phyloP scores from a whole-genome alignment of 208 protist genomes.

The Acanthamoeba polyphaga region DNA sequence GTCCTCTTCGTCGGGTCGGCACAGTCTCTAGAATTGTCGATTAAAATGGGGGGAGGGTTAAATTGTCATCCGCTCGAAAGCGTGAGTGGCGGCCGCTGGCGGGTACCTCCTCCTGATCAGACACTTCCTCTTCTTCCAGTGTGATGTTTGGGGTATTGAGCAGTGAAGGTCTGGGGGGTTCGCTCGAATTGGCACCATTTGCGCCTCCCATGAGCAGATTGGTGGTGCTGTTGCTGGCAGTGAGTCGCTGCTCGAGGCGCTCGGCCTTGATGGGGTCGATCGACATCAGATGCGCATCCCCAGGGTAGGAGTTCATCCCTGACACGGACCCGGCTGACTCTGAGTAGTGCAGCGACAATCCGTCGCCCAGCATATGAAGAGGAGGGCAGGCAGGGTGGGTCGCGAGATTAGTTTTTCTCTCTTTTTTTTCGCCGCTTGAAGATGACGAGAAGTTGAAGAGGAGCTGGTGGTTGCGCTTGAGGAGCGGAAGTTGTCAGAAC shows the following conservation, averaged over 20 bases:
- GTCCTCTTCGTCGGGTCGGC: not conserved
- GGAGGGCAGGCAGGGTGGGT: not conserved
- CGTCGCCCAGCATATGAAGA: constrained; percentile 8
- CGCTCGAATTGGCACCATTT: not conserved
- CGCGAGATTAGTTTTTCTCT: not conserved
- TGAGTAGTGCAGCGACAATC: constrained; percentile 50
- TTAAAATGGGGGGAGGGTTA: not conserved
- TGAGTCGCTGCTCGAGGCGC: constrained; percentile 57
- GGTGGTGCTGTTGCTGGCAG: constrained; percentile 28
- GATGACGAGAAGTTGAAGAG: too few species aligned
- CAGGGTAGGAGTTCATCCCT: constrained; percentile 19
- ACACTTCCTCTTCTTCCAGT: not conserved
- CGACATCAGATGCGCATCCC: constrained; percentile 9
- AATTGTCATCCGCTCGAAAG: not conserved
- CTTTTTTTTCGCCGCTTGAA: not conserved
- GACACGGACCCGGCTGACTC: constrained; percentile 17
- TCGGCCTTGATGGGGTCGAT: constrained; percentile 66
- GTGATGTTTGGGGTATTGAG: not conserved
- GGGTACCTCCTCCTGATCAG: constrained; percentile 21
- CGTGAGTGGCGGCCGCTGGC: not conserved
- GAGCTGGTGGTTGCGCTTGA: not conserved
- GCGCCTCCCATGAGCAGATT: not conserved
- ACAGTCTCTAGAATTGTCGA: not conserved
- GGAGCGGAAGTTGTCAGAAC: too few species aligned
- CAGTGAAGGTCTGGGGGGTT: too few species aligned